Evolutionary conservation across 208 protist genomes (phyloP), one percentile per base, ranked within the genome.

Genomic region (Crithidia acanthocephali): DNA sequence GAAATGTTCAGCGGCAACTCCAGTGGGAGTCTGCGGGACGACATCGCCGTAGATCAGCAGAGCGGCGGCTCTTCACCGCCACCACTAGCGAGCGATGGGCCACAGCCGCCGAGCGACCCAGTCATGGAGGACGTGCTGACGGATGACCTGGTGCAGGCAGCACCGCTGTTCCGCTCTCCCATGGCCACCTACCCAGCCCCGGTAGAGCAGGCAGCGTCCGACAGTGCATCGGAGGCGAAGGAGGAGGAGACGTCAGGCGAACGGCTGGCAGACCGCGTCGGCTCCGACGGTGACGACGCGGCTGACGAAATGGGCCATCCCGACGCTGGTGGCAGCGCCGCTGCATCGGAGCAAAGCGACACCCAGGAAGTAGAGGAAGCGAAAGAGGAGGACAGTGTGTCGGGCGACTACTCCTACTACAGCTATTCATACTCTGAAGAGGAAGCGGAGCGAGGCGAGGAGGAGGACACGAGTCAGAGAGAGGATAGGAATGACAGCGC

Each of bases 321-420:
- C n/a, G n/a, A n/a, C n/a, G n/a, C n/a, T n/a, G n/a, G n/a, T n/a
- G n/a, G n/a, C n/a, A n/a, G n/a, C n/a, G n/a, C n/a, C n/a, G n/a
- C n/a, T n/a, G n/a, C n/a, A n/a, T n/a, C n/a, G n/a, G n/a, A n/a
- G n/a, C n/a, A n/a, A n/a, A 52, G 59, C 23, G 20, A n/a, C 18
- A 52, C 4, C 11, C 27, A 53, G 15, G 18, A 35, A 40, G 61
- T 16, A 15, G 44, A 50, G 40, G 44, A 51, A 13, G 13, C 9
- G 37, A 13, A 13, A 42, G 37, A 42, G 37, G 47, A 18, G 0
- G 32, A 48, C 8, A 61, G 47, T 8, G 20, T 53, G 3, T 61
- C 64, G 0, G 23, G 8, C 4, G 72, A 68, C 27, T 72, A 67
- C 40, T 76, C 72, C 48, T 77, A 71, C 50, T 77, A 76, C 47